Base-by-base conservation (phyloP, 1,139 yeast genomes). In the Geotrichum carabidarum region DNA sequence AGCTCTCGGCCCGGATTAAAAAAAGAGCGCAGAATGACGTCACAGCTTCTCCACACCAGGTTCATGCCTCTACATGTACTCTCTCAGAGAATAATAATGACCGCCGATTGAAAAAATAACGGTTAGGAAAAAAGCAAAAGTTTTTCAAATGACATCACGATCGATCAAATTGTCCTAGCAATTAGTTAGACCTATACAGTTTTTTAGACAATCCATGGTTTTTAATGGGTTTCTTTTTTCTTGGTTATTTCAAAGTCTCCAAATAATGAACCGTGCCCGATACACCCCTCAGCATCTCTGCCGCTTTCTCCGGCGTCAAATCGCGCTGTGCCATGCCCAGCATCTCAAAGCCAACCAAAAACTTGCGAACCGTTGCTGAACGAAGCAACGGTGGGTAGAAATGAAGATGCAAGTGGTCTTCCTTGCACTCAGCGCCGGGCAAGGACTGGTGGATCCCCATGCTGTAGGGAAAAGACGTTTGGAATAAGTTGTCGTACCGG, bases 251-350 rank as follows among this genome's bases (percentile, higher is more conserved):
- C 32, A 30, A 15, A 7, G 30, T 34, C n/a, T 45, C 51, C 18
- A 47, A 32, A 35, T 51, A 51, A 44, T 51, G 55, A 14, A 47
- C 51, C 11, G 27, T 9, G 4, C 54, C 55, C 15, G 53, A 47
- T 4, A 56, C 54, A 4, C 31, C 34, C 11, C 56, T 31, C 27
- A 56, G 42, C 44, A 30, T 56, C 15, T 45, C 47, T 22, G 91
- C 89, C 18, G 91, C 91, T 63, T 79, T 83, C 64, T 85, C 93
- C 46, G 89, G 81, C 7, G 91, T 85, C 66, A 85, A 74, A 65
- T 85, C 91, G 62, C 93, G 76, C 70, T 85, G 93, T 27, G 90
- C 81, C 75, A 84, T 89, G 17, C 90, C 91, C 60, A 85, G 75
- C 82, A 85, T 75, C 70, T 85, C 91, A 65, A 84, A 84, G 0